Conservation (phyloP, 2,329 filamentous ascomycete species). For the Aspergillus ustus region DNA sequence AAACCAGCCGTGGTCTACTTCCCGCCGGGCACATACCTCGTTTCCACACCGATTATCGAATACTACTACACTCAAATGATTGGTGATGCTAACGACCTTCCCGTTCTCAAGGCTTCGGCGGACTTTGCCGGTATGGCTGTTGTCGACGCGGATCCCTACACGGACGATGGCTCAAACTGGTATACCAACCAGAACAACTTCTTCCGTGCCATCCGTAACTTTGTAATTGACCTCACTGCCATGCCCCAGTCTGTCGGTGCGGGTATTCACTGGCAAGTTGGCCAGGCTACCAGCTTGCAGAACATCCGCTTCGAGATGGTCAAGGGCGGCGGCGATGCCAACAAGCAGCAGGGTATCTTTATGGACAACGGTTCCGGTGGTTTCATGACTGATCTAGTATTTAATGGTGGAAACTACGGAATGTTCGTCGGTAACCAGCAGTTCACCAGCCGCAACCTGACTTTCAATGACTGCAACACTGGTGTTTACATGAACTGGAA, state of each 20-base stretch:
- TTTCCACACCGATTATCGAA: conserved; percentile 78
- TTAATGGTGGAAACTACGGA: conserved; percentile 80
- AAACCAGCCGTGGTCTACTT: conserved; percentile 90
- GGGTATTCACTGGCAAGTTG: conserved; percentile 83
- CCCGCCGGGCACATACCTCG: conserved; percentile 81
- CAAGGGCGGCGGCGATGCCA: conserved; percentile 64
- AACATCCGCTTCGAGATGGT: conserved; percentile 83
- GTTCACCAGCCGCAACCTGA: conserved; percentile 82
- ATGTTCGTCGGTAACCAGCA: conserved; percentile 85
- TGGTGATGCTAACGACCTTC: conserved; percentile 74
- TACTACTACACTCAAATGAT: conserved; percentile 94
- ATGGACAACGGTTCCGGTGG: conserved; percentile 86
- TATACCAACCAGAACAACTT: conserved; percentile 83
- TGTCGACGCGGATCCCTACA: conserved; percentile 87
- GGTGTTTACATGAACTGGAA: conserved; percentile 92
- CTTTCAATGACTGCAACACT: conserved; percentile 80
- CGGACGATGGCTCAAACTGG: conserved; percentile 69
- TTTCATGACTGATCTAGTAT: conserved; percentile 80
- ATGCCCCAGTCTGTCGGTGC: conserved; percentile 66
- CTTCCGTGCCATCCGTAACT: conserved; percentile 81
- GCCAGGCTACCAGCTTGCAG: conserved; percentile 79
- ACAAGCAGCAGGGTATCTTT: conserved; percentile 77
- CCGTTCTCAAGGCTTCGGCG: conserved; percentile 74
- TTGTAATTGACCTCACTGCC: conserved; percentile 74
- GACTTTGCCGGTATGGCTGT: conserved; percentile 84